Evolutionary conservation across 257 asterid species (phyloP), one percentile per base, ranked within the genome.

Genomic region (Voacanga thouarsii): DNA sequence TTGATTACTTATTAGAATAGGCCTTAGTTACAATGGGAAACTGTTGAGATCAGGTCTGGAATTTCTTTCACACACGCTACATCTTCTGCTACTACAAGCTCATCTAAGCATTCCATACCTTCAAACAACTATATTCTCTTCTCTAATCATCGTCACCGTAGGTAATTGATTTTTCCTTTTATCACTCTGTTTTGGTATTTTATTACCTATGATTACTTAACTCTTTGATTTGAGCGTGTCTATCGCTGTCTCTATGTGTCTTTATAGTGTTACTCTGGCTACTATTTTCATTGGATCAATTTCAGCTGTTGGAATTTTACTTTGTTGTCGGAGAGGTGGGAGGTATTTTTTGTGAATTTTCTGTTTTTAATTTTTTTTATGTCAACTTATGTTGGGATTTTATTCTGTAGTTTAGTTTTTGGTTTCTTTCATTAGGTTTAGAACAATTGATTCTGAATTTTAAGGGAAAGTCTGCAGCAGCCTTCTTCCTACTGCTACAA

Each of bases 41-140:
- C n/a, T 63, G 71, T 78, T 63, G 61, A 78, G 64, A 78, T 78
- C 82, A 44, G 66, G 50, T 60, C 77, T 78, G 72, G 77, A 65
- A 72, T 78, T 78, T 33, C 78, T 75, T 37, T 66, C n/a, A 33
- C 37, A 28, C 0, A n/a, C 37, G n/a, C n/a, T n/a, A 65, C 71
- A 19, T 66, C 41, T 66, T 63, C 7, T 16, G 26, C 71, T 66
- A 33, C 49, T 66, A 7, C 7, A 9, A 15, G 8, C 21, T 33
- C 23, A 5, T 65, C 12, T 7, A 26, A 65, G 37, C 71, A 18
- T 37, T 16, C 49, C 7, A 33, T 0, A 5, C 19, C 26, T 18
- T 47, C 15, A 37, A 66, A 16, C 43, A 66, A 66, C 37, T 21
- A 33, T 64, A 33, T 37, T 33, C 49, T 37, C 43, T 16, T 37